A percentile compares a stretch with the other conserved stretches of the same genome.
Evolutionary conservation across 176 grass and related monocot species (phyloP).

Genomic region (Raddia guianensis): DNA sequence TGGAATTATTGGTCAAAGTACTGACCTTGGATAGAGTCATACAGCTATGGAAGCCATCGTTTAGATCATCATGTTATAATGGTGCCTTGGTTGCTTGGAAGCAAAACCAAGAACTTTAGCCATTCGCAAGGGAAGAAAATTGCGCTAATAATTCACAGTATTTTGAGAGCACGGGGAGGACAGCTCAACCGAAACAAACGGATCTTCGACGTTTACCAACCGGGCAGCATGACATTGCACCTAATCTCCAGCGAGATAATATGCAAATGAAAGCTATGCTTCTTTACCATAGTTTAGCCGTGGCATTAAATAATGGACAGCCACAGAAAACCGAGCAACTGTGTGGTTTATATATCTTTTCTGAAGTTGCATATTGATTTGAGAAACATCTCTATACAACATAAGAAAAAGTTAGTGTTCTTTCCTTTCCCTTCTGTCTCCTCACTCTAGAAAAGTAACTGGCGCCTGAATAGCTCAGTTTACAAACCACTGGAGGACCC

Average conservation of each 20-base stretch:
- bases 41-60: background rate
- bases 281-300: background rate
- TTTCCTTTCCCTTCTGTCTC: constrained; percentile 56
- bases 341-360: constrained; percentile 37
- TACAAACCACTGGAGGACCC: constrained; percentile 48
- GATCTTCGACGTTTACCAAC: constrained; percentile 15
- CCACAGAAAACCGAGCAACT: background rate
- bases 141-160: background rate
- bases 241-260: background rate
- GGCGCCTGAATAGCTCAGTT: constrained; percentile 45
- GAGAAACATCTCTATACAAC: constrained; percentile 59
- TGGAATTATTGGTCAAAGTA: background rate
- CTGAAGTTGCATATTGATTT: constrained; percentile 44
- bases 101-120: background rate
- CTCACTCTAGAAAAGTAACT: constrained; percentile 56
- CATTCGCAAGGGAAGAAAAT: background rate
- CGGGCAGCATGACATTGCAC: background rate
- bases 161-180: background rate
- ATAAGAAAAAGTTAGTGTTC: constrained; percentile 41
- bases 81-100: background rate
- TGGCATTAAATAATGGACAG: background rate
- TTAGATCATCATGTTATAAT: background rate
- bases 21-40: background rate
- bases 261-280: background rate
- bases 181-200: constrained; percentile 17